phyloP scores from a whole-genome alignment of 768 basidiomycete species.

The Suillus americanus region DNA sequence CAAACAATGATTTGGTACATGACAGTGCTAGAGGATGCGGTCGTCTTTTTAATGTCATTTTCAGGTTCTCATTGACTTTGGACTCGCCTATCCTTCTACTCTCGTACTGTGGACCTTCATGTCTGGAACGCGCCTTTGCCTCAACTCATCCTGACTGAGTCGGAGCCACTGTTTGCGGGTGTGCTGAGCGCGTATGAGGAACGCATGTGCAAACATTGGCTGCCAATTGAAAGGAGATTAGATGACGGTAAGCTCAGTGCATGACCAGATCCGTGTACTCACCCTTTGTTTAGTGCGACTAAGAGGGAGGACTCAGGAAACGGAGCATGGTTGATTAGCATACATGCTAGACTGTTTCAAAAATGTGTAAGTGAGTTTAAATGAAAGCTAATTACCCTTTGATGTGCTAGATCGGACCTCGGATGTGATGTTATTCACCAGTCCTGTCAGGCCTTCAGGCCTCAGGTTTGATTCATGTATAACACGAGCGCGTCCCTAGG shows the following conservation, averaged over 20 bases:
- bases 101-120: slow-evolving; percentile 91
- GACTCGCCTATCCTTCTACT: slow-evolving; percentile 79
- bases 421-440: too few relatives aligned
- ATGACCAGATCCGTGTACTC: slow-evolving; percentile 3
- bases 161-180: slow-evolving; percentile 72
- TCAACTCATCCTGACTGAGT: slow-evolving; percentile 95
- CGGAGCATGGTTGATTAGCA: slow-evolving; percentile 86
- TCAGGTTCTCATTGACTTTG: slow-evolving; percentile 92
- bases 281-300: slow-evolving; percentile 59
- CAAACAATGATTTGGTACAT: slow-evolving; percentile 44
- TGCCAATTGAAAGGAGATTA: slow-evolving; percentile 55
- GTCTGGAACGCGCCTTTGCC: slow-evolving; percentile 95
- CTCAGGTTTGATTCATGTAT: neutral
- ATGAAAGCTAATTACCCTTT: too few relatives aligned
- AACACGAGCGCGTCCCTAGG: neutral
- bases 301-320: slow-evolving; percentile 85
- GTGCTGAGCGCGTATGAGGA: slow-evolving; percentile 64
- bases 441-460: too few relatives aligned
- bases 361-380: neutral
- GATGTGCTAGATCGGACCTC: neutral
- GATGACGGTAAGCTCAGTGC: slow-evolving; percentile 63
- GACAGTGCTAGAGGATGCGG: neutral
- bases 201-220: slow-evolving; percentile 69
- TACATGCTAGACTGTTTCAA: neutral
- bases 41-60: slow-evolving; percentile 4